A percentile compares a stretch with the other conserved stretches of the same genome.
Evolutionary conservation across 2,329 filamentous ascomycete species (phyloP).

Genomic region (Alternaria ethzedia): DNA sequence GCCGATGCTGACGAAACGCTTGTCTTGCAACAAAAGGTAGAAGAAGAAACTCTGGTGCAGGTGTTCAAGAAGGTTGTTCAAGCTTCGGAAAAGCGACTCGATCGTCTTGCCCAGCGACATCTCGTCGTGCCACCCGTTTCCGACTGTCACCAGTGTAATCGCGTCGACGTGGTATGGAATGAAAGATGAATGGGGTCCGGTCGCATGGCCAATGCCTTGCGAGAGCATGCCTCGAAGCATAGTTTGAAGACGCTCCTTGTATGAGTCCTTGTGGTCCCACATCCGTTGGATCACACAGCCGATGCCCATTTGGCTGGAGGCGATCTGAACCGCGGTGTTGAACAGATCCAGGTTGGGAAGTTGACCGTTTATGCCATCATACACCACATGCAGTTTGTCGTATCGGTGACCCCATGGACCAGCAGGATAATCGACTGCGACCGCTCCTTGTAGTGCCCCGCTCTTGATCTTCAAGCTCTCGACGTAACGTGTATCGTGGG

Average conservation of each 20-base stretch:
- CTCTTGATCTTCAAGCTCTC: conserved; percentile 85
- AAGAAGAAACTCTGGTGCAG: conserved; percentile 99
- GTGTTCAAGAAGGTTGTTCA: conserved; percentile 97
- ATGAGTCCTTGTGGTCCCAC: conserved; percentile 77
- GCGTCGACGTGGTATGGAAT: conserved; percentile 98
- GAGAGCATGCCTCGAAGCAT: conserved; percentile 93
- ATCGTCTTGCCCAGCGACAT: conserved; percentile 91
- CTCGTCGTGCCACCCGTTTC: conserved; percentile 94
- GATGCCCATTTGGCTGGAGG: conserved; percentile 90
- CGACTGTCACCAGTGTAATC: conserved; percentile 88
- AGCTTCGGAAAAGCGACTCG: conserved; percentile 87
- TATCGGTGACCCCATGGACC: conserved; percentile 76
- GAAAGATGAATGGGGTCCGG: conserved; percentile 91
- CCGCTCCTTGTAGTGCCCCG: conserved; percentile 87
- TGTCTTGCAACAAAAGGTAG: conserved; percentile 89
- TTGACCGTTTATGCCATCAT: conserved; percentile 95
- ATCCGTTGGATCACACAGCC: conserved; percentile 83
- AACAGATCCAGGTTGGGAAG: conserved; percentile 94
- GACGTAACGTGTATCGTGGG: conserved; percentile 74
- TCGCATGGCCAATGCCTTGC: conserved; percentile 86
- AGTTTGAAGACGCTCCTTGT: conserved; percentile 80
- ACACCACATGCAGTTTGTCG: conserved; percentile 86
- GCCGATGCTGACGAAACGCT: conserved; percentile 96
- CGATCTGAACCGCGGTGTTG: conserved; percentile 89
- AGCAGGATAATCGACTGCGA: conserved; percentile 88